phyloP scores from a whole-genome alignment of 1,284 basidiomycete species.

The Somion occarium region DNA sequence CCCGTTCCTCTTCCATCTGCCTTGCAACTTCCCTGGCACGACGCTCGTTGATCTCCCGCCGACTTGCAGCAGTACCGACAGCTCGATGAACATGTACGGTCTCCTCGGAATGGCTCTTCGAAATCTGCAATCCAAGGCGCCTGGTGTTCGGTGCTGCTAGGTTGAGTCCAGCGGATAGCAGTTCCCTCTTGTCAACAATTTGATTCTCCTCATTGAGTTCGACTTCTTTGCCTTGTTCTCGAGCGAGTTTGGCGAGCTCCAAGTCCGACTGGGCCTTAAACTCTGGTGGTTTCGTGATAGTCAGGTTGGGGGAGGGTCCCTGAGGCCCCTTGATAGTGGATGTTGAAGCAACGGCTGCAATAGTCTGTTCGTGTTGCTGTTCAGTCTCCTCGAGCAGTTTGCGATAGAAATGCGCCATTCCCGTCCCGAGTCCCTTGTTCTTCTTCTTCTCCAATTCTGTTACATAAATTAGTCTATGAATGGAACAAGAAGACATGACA shows the following conservation, averaged over 20 bases:
- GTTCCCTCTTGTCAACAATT: slow-evolving; percentile 92
- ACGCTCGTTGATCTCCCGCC: slow-evolving; percentile 77
- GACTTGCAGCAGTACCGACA: slow-evolving; percentile 74
- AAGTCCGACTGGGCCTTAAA: slow-evolving; percentile 59
- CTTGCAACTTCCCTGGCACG: slow-evolving; percentile 67
- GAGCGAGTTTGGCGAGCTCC: slow-evolving; percentile 65
- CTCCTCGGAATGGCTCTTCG: slow-evolving; percentile 27
- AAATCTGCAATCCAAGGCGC: slow-evolving; percentile 41
- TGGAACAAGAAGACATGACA: neutral
- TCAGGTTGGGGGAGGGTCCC: slow-evolving; percentile 63
- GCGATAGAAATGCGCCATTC: slow-evolving; percentile 86
- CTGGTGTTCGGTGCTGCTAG: slow-evolving; percentile 79
- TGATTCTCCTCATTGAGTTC: slow-evolving; percentile 98
- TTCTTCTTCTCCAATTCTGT: slow-evolving; percentile 64
- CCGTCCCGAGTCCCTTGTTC: slow-evolving; percentile 51
- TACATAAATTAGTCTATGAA: slow-evolving; percentile 1
- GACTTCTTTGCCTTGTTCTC: slow-evolving; percentile 78
- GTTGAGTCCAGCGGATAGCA: slow-evolving; percentile 91
- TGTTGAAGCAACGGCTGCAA: slow-evolving; percentile 52
- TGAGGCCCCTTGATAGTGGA: slow-evolving; percentile 51
- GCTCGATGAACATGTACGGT: slow-evolving; percentile 55
- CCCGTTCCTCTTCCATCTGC: slow-evolving; percentile 71
- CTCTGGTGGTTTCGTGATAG: slow-evolving; percentile 66
- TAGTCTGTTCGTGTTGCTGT: slow-evolving; percentile 77
- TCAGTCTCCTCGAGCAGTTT: slow-evolving; percentile 79